Conservation (phyloP, 768 basidiomycete genomes). For the Pisolithus orientalis region DNA sequence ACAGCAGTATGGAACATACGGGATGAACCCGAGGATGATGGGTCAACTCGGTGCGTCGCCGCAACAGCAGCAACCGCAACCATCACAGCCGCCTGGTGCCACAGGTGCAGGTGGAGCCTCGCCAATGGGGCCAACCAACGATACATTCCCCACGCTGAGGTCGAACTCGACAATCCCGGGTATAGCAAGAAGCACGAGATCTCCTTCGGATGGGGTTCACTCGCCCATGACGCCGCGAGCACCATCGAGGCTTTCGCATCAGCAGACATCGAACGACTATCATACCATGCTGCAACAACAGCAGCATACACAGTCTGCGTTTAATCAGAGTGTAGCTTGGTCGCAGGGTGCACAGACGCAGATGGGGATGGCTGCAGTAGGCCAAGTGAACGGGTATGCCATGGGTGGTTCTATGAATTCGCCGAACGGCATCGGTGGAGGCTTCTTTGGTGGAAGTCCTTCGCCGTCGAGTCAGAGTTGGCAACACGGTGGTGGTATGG, state of each 20-base stretch:
- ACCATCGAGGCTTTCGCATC: conserved; percentile 29
- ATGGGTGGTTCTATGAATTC: conserved; percentile 21
- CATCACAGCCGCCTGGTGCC: conserved; percentile 12
- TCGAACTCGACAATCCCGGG: conserved; percentile 63
- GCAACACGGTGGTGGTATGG: conserved; percentile 23
- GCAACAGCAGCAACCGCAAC: neutral
- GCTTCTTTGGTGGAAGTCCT: conserved; percentile 20
- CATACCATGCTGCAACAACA: conserved; percentile 32
- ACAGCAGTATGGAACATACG: conserved; percentile 26
- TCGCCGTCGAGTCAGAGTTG: conserved; percentile 22
- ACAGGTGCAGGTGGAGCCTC: conserved; percentile 29
- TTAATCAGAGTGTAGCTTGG: conserved; percentile 33
- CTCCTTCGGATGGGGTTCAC: conserved; percentile 59
- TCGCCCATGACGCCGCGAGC: conserved; percentile 38
- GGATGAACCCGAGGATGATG: conserved; percentile 36
- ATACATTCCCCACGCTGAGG: conserved; percentile 44
- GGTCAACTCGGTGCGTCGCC: conserved; percentile 35
- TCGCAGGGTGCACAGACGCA: conserved; percentile 57
- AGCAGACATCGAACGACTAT: conserved; percentile 39
- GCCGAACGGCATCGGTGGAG: conserved; percentile 26
- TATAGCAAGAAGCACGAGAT: conserved; percentile 68
- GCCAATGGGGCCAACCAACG: conserved; percentile 37
- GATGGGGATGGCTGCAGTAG: conserved; percentile 24
- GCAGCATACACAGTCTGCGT: conserved; percentile 26
- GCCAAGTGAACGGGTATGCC: conserved; percentile 31